Percentiles rank a stretch among this genome's conserved stretches.
Evolutionary conservation across 495 filamentous ascomycete genomes (phyloP).

Genomic region (Massariosphaeria phaeospora): DNA sequence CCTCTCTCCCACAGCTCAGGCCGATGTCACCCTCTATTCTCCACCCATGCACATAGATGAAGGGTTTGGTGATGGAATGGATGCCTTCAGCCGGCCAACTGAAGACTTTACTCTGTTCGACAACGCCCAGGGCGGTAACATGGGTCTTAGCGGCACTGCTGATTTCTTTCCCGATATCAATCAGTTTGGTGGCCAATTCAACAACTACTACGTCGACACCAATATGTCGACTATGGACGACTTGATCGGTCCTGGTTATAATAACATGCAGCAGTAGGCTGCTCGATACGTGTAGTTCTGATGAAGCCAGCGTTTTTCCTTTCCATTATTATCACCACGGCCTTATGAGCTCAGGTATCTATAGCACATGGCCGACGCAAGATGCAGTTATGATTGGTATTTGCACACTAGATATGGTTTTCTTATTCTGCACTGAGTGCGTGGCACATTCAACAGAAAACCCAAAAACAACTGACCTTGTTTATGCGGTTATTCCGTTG

Average conservation of each 20-base stretch:
- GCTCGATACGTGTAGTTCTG: no score
- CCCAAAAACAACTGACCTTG: constrained; percentile 28
- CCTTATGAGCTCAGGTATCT: constrained; percentile 6
- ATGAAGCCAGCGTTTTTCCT: no score
- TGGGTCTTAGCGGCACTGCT: background rate
- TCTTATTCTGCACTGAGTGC: constrained; percentile 6
- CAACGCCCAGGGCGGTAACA: background rate
- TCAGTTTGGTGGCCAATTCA: constrained; percentile 30
- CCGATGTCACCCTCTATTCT: constrained; percentile 31
- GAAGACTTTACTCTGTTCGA: constrained; percentile 30
- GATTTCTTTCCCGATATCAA: constrained; percentile 28
- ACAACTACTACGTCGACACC: constrained; percentile 13
- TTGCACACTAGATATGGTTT: background rate
- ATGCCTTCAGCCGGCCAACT: constrained; percentile 11
- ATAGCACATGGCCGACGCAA: background rate
- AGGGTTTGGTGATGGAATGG: constrained; percentile 23
- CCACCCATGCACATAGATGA: constrained; percentile 31
- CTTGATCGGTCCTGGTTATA: constrained; percentile 14
- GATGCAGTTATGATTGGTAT: background rate
- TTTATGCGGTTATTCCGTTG: background rate
- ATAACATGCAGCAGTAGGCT: constrained; percentile 2
- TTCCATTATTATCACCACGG: background rate
- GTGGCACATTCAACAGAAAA: constrained; percentile 26
- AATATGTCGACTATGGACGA: constrained; percentile 22
- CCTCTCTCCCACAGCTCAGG: constrained; percentile 28